Evolutionary conservation across 2,329 filamentous ascomycete genomes (phyloP), one percentile per base, ranked within the genome.

Genomic region (Aulographum hederae): DNA sequence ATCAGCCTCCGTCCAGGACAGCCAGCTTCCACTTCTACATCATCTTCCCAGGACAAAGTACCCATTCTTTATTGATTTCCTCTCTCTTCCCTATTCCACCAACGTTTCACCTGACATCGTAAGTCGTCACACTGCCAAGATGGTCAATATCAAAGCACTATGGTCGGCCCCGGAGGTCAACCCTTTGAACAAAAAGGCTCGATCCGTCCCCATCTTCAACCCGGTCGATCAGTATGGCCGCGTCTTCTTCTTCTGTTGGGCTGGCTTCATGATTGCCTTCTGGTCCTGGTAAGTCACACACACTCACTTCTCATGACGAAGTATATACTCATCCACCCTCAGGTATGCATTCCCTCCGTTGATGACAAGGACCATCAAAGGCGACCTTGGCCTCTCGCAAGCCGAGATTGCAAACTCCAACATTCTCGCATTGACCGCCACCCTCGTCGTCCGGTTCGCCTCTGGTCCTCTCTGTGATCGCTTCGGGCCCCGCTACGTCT

Each of bases 291-390:
- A n/a, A n/a, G n/a, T n/a, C n/a, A n/a, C n/a, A n/a, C n/a, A n/a
- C n/a, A n/a, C n/a, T n/a, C n/a, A 14, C 28, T 8, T 28, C 16
- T 29, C 12, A 18, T 18, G 16, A 30, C 5, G 35, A 62, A 78
- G 78, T n/a, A n/a, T n/a, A n/a, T n/a, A n/a, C n/a, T n/a, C n/a
- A n/a, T n/a, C n/a, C n/a, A n/a, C n/a, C n/a, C n/a, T n/a, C n/a
- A n/a, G n/a, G n/a, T 92, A 91, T 59, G 78, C 84, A 2, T 93
- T 92, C 53, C 80, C 84, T 40, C 84, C 84, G 42, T 59, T 89
- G 48, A 73, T 81, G 63, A 56, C 73, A 31, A 69, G 76, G 46
- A 81, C 80, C 18, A 91, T 93, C 58, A 76, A 75, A 49, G 62
- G 73, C 39, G 81, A 93, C 47, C 66, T 93, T 20, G 50, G 72